Base-by-base conservation (phyloP, 768 basidiomycete genomes). In the Zangia roseola region DNA sequence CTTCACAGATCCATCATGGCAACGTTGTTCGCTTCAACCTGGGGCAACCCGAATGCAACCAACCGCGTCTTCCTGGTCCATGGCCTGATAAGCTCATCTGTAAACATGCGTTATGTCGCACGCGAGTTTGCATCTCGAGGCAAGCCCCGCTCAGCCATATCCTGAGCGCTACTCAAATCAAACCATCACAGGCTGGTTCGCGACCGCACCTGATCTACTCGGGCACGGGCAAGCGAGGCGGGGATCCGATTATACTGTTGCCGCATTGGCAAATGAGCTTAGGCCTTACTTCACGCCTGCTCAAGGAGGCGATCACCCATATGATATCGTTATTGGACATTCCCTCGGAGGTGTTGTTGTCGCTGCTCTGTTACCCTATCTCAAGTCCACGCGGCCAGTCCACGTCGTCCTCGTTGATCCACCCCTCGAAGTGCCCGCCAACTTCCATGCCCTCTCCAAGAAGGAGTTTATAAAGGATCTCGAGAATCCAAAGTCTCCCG, bases 141-240 rank as follows among this genome's bases (percentile, higher is more conserved):
- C 25, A 24, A 42, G 45, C 6, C 31, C 31, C 1, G 4, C 14
- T 6, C 14, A 16, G 16, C 4, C 31, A 14, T 6, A 6, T 16
- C 5, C 31, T 31, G 14, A 31, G 31, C 31, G 14, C 14, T 31
- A 31, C 31, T 31, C 31, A 31, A 31, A 31, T 31, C 31, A 31
- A 16, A 16, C 31, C 12, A 31, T 6, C 2, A 25, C 49, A 66
- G 66, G 61, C 25, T 63, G 55, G 21, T 50, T 55, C 17, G 61
- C 63, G 33, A 49, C 25, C 0, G 64, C 61, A n/a, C 64, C 64
- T 5, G 59, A 59, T 35, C 25, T 59, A 3, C 55, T 63, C 19
- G 59, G 58, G 9, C 65, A 65, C 17, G 60, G 54, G 1, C 21
- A 17, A 14, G 46, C 53, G 10, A 37, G 33, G 9, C 51, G 45